Percentiles rank a stretch among this genome's conserved stretches.
These are phyloP conservation scores for Scopulariopsis brevicaulis DNA, from an alignment of 2,329 filamentous ascomycete genomes.

Conservation along the genomic window DNA sequence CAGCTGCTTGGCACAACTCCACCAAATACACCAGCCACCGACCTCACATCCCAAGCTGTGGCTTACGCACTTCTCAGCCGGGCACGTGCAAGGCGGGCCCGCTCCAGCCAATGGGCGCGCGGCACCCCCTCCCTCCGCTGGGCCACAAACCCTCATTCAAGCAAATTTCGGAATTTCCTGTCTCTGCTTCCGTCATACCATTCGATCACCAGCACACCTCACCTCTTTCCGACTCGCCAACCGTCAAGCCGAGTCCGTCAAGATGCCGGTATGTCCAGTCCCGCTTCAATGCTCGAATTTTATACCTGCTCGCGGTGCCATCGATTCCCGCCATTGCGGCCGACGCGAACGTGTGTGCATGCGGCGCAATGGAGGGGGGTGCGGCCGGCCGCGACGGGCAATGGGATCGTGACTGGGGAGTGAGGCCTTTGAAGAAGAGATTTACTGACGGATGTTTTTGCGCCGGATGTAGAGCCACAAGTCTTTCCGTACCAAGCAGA, in stretches of 20 bases:
- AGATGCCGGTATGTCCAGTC: slow-evolving; percentile 25
- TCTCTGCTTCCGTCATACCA: slow-evolving; percentile 1
- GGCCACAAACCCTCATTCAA: slow-evolving; percentile 6
- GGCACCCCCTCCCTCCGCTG: neutral
- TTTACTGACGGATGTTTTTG: neutral
- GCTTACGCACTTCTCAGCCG: neutral
- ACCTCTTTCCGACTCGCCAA: slow-evolving; percentile 1
- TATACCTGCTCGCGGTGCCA: neutral
- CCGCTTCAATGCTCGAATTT: neutral
- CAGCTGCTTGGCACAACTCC: too few relatives aligned
- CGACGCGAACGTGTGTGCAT: neutral
- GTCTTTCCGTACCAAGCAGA: slow-evolving; percentile 99
- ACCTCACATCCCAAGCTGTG: neutral
- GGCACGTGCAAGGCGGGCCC: slow-evolving; percentile 1
- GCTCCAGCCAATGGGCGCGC: neutral
- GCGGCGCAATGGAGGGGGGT: neutral
- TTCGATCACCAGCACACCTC: slow-evolving; percentile 1
- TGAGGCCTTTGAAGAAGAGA: neutral
- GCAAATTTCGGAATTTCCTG: slow-evolving; percentile 4
- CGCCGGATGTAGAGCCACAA: slow-evolving; percentile 72
- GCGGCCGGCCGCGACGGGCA: neutral
- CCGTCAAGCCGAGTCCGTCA: slow-evolving; percentile 15
- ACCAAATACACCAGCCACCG: neutral
- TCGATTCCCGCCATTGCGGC: neutral
- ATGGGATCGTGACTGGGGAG: neutral